Base-by-base conservation (phyloP, 768 basidiomycete genomes). In the Suillus clintonianus region DNA sequence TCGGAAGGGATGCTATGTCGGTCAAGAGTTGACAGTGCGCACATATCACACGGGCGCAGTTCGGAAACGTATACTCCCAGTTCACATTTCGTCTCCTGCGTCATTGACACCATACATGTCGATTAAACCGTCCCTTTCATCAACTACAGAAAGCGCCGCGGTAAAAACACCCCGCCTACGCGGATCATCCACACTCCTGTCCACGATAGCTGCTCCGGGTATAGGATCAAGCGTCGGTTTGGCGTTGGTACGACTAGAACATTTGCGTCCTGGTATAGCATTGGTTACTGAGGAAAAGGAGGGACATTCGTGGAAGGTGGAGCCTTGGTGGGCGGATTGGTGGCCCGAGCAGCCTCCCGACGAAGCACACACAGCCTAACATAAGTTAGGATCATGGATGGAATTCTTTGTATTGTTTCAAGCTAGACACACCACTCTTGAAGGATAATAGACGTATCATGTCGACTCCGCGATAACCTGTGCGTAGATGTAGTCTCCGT, bases 1-100 rank as follows among this genome's bases (percentile, higher is more conserved):
- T 75, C 82, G 93, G 62, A 99, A 99, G 79, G 97, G 97, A 3
- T 99, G 97, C 73, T 99, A 98, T 72, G 90, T 99, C 6, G 97
- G 97, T 10, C 97, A 99, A 81, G 97, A 99, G 71, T 82, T 99
- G 45, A 98, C 96, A 0, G 96, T 97, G 7, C 86, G 97, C 59
- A 98, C 97, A 42, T 97, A 97, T 75, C 95, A 98, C 74, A 98
- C 91, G 7, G 97, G 97, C 13, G 83, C 90, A 32, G 80, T 97
- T 48, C 84, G 97, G 65, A 99, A 98, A 75, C 87, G 97, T 14
- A 91, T 96, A 37, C 78, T 95, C 13, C 95, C 95, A 2, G 85
- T 98, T n/a, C 67, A 79, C 3, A 78, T 76, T 57, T 95, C 37
- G 81, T 85, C 65, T 66, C 79, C 53, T 67, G 74, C 54, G 70